Evolutionary conservation across 179 eudicot genomes (phyloP).

Genomic region (Actinidia chinensis): DNA sequence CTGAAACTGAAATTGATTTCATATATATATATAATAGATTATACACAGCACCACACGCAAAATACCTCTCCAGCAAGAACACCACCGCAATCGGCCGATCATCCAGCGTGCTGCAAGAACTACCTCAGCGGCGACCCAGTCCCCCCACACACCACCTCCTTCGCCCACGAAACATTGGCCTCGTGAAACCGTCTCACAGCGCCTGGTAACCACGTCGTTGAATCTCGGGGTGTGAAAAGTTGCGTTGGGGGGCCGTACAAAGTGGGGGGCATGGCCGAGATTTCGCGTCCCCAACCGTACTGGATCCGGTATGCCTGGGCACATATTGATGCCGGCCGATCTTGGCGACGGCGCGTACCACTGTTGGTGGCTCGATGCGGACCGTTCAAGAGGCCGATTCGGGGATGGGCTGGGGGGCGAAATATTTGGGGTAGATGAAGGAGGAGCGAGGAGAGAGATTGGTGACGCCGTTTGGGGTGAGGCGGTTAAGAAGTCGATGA

Average conservation of each 20-base stretch:
- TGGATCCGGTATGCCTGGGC: constrained; percentile 72
- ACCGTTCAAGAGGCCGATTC: constrained; percentile 58
- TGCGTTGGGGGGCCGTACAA: constrained; percentile 65
- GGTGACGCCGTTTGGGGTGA: constrained; percentile 43
- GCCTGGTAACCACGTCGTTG: constrained; percentile 68
- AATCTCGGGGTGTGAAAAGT: constrained; percentile 67
- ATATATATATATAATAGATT: too few species aligned
- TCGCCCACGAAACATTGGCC: constrained; percentile 49
- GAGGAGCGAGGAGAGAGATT: constrained; percentile 68
- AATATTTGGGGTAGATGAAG: constrained; percentile 73
- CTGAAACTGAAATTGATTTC: too few species aligned
- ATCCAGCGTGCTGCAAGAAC: constrained; percentile 69
- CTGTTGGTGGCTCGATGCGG: constrained; percentile 64
- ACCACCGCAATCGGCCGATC: constrained; percentile 63
- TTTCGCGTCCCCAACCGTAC: constrained; percentile 54
- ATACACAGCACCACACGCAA: too few species aligned
- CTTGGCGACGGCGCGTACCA: constrained; percentile 75
- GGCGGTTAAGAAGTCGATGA: constrained; percentile 53
- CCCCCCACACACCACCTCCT: constrained; percentile 77
- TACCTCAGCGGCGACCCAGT: constrained; percentile 64
- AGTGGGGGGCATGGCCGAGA: constrained; percentile 74
- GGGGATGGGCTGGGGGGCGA: constrained; percentile 68
- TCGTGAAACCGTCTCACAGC: constrained; percentile 64
- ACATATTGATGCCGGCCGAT: constrained; percentile 71
- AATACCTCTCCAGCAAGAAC: constrained; percentile 56